These are phyloP conservation scores for Saksenaea vasiformis DNA, from an alignment of 371 early-diverging fungal species.

Conservation along the genomic window DNA sequence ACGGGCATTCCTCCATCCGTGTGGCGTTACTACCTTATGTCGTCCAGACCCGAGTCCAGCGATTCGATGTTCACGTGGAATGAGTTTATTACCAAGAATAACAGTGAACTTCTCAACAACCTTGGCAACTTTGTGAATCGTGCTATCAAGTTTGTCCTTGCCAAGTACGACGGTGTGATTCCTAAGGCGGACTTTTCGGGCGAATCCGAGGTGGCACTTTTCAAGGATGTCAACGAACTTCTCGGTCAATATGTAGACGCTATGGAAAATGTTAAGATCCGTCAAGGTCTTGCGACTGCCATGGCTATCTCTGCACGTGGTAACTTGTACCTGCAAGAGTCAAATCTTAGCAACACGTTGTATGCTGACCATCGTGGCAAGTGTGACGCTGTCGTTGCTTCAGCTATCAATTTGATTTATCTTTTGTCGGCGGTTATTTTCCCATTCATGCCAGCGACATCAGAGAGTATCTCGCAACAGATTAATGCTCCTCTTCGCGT, in stretches of 20 bases:
- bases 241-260: slow-evolving; percentile 77
- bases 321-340: slow-evolving; percentile 95
- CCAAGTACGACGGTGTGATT: slow-evolving; percentile 83
- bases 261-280: slow-evolving; percentile 87
- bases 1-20: slow-evolving; percentile 93
- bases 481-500: slow-evolving; percentile 78
- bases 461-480: slow-evolving; percentile 78
- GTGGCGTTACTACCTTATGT: slow-evolving; percentile 99
- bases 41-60: slow-evolving; percentile 96
- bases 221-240: slow-evolving; percentile 82
- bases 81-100: slow-evolving; percentile 94
- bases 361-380: slow-evolving; percentile 74
- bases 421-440: slow-evolving; percentile 84
- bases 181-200: slow-evolving; percentile 62
- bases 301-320: slow-evolving; percentile 96
- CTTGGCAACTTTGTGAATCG: slow-evolving; percentile 99
- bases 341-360: slow-evolving; percentile 86
- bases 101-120: slow-evolving; percentile 96
- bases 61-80: slow-evolving; percentile 97
- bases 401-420: slow-evolving; percentile 86
- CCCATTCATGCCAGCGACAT: slow-evolving; percentile 95
- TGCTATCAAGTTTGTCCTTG: slow-evolving; percentile 89
- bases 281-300: slow-evolving; percentile 80
- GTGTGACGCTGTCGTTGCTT: slow-evolving; percentile 86
- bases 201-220: slow-evolving; percentile 59